A percentile compares a stretch with the other conserved stretches of the same genome.
Evolutionary conservation across 495 filamentous ascomycete species (phyloP).

Genomic region (Lineolata rhizophorae): DNA sequence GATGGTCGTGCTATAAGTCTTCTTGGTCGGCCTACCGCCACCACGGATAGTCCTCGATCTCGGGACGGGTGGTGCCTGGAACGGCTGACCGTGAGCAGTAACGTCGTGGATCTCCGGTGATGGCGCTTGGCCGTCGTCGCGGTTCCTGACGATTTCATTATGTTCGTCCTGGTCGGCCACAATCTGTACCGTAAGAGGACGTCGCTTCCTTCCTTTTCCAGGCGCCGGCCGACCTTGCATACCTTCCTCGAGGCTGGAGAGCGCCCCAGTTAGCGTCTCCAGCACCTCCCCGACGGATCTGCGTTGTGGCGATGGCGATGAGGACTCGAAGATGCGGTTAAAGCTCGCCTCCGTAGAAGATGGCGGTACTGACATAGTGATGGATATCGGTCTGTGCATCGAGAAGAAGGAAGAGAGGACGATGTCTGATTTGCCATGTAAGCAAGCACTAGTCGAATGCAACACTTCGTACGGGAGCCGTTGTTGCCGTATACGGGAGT

Average conservation of each 20-base stretch:
- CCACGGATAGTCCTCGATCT: not conserved
- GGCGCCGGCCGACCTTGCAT: no score
- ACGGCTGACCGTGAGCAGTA: no score
- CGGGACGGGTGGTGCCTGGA: not conserved
- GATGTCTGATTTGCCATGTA: constrained; percentile 41
- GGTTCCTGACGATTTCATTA: constrained; percentile 4
- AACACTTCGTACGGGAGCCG: no score
- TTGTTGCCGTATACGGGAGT: no score
- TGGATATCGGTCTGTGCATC: constrained; percentile 79
- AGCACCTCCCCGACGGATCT: constrained; percentile 39
- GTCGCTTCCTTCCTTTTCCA: no score
- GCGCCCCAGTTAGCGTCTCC: constrained; percentile 50
- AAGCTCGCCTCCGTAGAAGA: constrained; percentile 68
- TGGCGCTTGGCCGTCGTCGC: constrained; percentile 8
- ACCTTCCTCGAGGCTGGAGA: constrained; percentile 39
- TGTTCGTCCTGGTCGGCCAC: constrained; percentile 15
- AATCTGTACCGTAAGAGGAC: not conserved
- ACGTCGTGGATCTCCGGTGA: no score
- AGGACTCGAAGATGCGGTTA: constrained; percentile 19
- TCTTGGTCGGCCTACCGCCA: constrained; percentile 16
- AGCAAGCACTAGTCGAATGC: no score
- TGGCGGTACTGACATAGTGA: constrained; percentile 46
- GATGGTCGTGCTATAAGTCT: constrained; percentile 56
- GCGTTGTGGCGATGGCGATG: constrained; percentile 20
- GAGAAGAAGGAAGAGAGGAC: constrained; percentile 86